These are phyloP conservation scores for Aspergillus fischeri DNA, from an alignment of 2,329 filamentous ascomycete genomes.

Conservation along the genomic window DNA sequence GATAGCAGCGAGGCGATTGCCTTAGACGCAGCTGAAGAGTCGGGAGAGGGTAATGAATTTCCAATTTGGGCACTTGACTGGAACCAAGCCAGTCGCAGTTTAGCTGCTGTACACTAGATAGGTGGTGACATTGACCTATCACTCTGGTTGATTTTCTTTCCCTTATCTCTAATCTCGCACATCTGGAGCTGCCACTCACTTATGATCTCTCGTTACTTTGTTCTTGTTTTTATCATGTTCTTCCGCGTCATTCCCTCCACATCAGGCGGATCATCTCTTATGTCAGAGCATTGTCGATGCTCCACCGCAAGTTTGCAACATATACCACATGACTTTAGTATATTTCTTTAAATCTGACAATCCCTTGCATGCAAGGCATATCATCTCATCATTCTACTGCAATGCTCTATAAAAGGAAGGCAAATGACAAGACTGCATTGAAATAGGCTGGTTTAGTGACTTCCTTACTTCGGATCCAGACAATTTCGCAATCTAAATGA, in stretches of 20 bases:
- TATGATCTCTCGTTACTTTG: not conserved
- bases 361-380: not conserved
- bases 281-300: not conserved
- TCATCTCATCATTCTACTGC: not conserved
- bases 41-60: conserved; percentile 53
- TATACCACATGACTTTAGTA: not conserved
- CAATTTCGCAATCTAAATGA: too few relatives aligned
- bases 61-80: conserved; percentile 39
- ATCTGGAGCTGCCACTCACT: not conserved
- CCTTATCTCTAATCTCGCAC: not conserved
- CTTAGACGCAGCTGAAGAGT: conserved; percentile 43
- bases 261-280: not conserved
- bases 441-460: too few relatives aligned
- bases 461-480: too few relatives aligned
- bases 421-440: too few relatives aligned
- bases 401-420: not conserved
- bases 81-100: conserved; percentile 38
- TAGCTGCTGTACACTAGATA: conserved; percentile 35
- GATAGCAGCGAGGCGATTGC: conserved; percentile 46
- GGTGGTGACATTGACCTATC: not conserved
- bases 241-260: not conserved
- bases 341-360: not conserved
- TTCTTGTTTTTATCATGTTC: not conserved
- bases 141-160: conserved; percentile 2
- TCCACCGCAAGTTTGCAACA: not conserved